Evolutionary conservation across 164 flowering plant genomes (phyloP), one percentile per base, ranked within the genome.

Genomic region (Stephania yunnanensis): DNA sequence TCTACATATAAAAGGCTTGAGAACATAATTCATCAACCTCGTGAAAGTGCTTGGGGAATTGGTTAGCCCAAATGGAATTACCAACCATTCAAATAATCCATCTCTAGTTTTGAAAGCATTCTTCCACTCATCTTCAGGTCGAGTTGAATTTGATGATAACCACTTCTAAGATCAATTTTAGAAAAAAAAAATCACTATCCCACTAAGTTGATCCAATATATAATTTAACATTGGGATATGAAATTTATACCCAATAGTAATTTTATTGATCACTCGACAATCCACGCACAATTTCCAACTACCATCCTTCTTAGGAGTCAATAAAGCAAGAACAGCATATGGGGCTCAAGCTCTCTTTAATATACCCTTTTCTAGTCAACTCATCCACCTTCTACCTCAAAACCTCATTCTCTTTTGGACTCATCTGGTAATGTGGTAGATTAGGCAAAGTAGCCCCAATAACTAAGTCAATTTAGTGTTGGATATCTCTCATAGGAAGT

Each of bases 21-120:
- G 53, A 2, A 71, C 65, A 11, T 71, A 65, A 22, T 52, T 71
- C 66, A 71, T 52, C 19, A 71, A 42, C 13, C 15, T 11, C 74
- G 6, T 48, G 31, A 71, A 71, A 1, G 65, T 71, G 19, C 65
- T 71, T 0, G 44, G 46, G 7, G 45, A 65, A 22, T 71, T 53
- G 36, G 36, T 31, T 29, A 20, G 29, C 4, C 74, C 66, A 8
- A 71, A 48, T 1, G 36, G 44, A 46, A 71, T 71, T 2, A 71
- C 64, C 6, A 71, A n/a, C 73, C 73, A 71, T 42, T 71, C 65
- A 50, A 7, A 71, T 29, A 48, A 25, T 3, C 73, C 73, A 19
- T 48, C 45, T 8, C 19, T 22, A 20, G 65, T 71, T 30, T 71
- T 71, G 29, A 71, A 71, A 8, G 63, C 36, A 31, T 1, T 31